Evolutionary conservation across 1,139 yeast species (phyloP), one percentile per base, ranked within the genome.

Genomic region (Hemisphaericaspora xylanilytica): DNA sequence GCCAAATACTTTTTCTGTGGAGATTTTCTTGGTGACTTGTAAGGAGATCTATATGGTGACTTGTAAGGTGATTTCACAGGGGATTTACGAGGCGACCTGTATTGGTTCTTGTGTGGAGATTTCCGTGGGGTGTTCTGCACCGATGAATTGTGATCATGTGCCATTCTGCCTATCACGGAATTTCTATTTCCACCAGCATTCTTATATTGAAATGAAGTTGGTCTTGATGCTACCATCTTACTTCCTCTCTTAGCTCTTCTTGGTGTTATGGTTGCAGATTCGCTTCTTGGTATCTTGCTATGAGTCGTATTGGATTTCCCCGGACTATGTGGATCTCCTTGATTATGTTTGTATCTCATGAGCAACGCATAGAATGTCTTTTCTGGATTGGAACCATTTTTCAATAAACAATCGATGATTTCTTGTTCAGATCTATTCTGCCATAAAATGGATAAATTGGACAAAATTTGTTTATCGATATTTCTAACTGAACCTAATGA

Each of bases 361-460:
- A 85, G 65, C 41, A 84, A 65, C 13, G 86, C 85, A 52, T 85
- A 85, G 52, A 85, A 80, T 30, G 87, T 82, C 62, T 84, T 85
- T 58, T 85, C 92, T 3, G 88, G 77, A 48, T 80, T 81, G 18
- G 80, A 71, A 22, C 83, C 86, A 28, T 69, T 67, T 40, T 65
- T 73, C 48, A 78, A 70, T 36, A 84, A 64, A 50, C 79, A 75
- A 28, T 62, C 59, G 24, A 77, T 62, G 12, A 84, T 82, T 42
- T 80, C 82, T 24, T 67, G 60, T 47, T 76, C 70, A 11, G 81
- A 70, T 52, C 85, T 69, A 39, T 85, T 87, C 55, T 82, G 85
- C 88, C 90, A 85, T 49, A 85, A 67, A 28, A 84, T 84, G 32
- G 83, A 76, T 50, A 85, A 67, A 56, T 84, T 84, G 38, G 81